Percentiles rank a stretch among this genome's conserved stretches.
Conservation (phyloP, 176 grass and related monocot species). For the Saccharum officinarum region DNA sequence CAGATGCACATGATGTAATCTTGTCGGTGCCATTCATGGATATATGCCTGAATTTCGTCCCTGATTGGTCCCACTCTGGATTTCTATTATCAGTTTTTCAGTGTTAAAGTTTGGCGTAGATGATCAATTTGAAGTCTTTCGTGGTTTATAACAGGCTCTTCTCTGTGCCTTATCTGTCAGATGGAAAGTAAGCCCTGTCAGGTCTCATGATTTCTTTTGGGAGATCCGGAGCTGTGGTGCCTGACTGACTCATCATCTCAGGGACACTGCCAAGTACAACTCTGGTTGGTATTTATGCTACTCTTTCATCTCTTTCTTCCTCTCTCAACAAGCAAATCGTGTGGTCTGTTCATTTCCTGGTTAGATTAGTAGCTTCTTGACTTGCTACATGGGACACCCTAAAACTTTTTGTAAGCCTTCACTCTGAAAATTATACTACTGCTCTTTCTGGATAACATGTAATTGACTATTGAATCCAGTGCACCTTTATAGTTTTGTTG, state of each 20-base stretch:
- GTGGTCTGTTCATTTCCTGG: not conserved
- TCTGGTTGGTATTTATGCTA: conserved; percentile 31
- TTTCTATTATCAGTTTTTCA: not conserved
- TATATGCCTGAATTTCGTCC: not conserved
- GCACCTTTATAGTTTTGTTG: not conserved
- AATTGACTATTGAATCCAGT: not conserved
- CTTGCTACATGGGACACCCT: not conserved
- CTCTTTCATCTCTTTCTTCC: not conserved
- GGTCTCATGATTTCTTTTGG: conserved; percentile 5
- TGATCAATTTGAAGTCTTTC: not conserved
- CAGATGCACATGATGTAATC: not conserved
- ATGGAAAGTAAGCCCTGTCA: not conserved
- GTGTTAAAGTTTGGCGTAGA: not conserved
- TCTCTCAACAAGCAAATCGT: not conserved
- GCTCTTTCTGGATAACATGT: not conserved
- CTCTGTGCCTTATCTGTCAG: conserved; percentile 21
- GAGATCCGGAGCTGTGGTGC: not conserved
- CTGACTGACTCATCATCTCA: not conserved
- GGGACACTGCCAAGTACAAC: not conserved
- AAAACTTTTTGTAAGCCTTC: not conserved
- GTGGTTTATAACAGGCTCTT: not conserved
- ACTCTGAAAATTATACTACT: not conserved
- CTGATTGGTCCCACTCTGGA: not conserved
- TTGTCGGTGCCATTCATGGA: not conserved
- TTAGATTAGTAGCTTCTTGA: not conserved